A percentile compares a stretch with the other conserved stretches of the same genome.
Evolutionary conservation across 768 basidiomycete species (phyloP).

Genomic region (Agrocybe pediades): DNA sequence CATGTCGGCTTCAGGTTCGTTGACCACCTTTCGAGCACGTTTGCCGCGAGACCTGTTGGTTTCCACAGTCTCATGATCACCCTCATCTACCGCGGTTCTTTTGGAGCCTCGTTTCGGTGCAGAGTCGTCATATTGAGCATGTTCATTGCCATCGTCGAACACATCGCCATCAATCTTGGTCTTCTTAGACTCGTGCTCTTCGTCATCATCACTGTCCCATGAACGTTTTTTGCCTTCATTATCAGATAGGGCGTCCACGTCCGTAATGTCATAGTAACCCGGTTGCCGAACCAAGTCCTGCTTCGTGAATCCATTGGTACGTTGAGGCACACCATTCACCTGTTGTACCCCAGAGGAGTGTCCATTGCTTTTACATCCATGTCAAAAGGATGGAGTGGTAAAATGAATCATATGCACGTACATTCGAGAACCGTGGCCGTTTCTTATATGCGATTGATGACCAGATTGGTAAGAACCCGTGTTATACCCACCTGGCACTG

Average conservation of each 20-base stretch:
- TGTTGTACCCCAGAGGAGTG: not conserved
- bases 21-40: conserved; percentile 56
- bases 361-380: conserved; percentile 9
- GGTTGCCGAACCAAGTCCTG: conserved; percentile 15
- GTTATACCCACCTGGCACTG: conserved; percentile 22
- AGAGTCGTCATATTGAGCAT: conserved; percentile 38
- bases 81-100: conserved; percentile 43
- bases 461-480: conserved; percentile 10
- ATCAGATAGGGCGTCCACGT: conserved; percentile 11
- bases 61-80: conserved; percentile 44
- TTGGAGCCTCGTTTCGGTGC: conserved; percentile 47
- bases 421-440: conserved; percentile 1
- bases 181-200: conserved; percentile 50
- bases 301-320: conserved; percentile 4
- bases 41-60: conserved; percentile 48
- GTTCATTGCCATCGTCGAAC: conserved; percentile 49
- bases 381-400: conserved; percentile 11
- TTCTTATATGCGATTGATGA: conserved; percentile 4
- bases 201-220: conserved; percentile 44
- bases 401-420: conserved; percentile 1
- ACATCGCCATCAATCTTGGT: conserved; percentile 53
- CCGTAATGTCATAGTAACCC: conserved; percentile 13
- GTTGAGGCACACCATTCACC: not conserved
- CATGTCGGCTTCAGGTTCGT: conserved; percentile 42
- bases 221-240: conserved; percentile 38